Conservation (phyloP, 257 asterid species). For the Schizonepeta tenuifolia region DNA sequence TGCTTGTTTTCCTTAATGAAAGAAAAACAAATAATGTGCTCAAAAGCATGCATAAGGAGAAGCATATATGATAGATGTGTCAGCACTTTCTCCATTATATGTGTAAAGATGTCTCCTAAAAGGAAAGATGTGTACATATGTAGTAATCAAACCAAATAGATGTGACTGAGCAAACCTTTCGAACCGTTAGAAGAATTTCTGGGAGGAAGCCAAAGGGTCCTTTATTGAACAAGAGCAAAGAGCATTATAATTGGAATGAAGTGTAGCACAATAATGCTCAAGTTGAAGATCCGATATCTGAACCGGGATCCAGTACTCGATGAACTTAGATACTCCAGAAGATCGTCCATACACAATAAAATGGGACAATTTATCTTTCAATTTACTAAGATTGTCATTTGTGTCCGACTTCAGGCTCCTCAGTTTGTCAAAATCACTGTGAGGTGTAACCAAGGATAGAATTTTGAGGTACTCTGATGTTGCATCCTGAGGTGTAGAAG, state of each 20-base stretch:
- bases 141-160: conserved; percentile 32
- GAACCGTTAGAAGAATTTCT: conserved; percentile 60
- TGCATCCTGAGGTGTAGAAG: conserved; percentile 50
- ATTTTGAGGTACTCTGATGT: conserved; percentile 50
- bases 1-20: conserved; percentile 13
- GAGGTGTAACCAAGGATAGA: conserved; percentile 56
- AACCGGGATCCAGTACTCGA: conserved; percentile 91
- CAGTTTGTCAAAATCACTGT: conserved; percentile 46
- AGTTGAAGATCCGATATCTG: conserved; percentile 81
- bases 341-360: conserved; percentile 47
- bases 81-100: conserved; percentile 3
- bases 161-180: conserved; percentile 65
- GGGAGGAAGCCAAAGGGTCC: conserved; percentile 70
- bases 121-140: conserved; percentile 12
- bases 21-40: conserved; percentile 19
- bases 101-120: not conserved
- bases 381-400: conserved; percentile 49
- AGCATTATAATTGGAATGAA: conserved; percentile 53
- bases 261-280: conserved; percentile 78
- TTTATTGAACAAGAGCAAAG: conserved; percentile 61
- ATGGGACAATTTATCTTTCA: conserved; percentile 50
- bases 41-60: not conserved
- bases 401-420: conserved; percentile 46
- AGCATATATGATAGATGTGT: conserved; percentile 14
- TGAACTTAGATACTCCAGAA: conserved; percentile 56